Evolutionary conservation across 306 rosid species (phyloP), one percentile per base, ranked within the genome.

Genomic region (Medicago ruthenica): DNA sequence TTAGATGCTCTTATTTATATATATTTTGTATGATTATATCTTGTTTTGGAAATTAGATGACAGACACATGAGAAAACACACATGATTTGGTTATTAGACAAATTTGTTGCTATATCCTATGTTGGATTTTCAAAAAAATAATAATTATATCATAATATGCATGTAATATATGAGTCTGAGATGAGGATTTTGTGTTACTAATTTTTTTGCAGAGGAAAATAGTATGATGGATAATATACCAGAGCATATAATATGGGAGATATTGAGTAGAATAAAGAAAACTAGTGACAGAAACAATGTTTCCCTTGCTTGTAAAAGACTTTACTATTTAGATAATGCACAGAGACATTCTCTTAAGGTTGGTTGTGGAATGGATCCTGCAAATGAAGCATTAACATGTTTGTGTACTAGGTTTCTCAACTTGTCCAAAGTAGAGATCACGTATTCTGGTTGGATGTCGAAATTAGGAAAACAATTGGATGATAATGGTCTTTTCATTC

Each of bases 341-440:
- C 93, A 93, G 63, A 87, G 97, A 77, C 47, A 84, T 45, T 83
- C 81, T 44, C 86, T 91, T 70, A 83, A 85, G 75, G 85, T 91
- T 69, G 98, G 98, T 14, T 94, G 94, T 66, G 97, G 97, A 73
- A 87, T 94, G 86, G 86, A 91, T 79, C 98, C 98, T 73, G 93
- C 96, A 8, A 88, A 89, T 79, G 89, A 86, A 78, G 97, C 96
- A 13, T 79, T 91, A 86, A 80, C 85, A 13, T 82, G 86, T 48
- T 73, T 93, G 4, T 93, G 98, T 60, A 81, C 41, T 68, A 82
- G 98, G 87, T 93, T 93, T 81, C 60, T 53, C 3, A 88, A 83
- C 63, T 84, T 94, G 86, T 83, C 84, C 12, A 80, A 76, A 81
- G 85, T 94, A 0, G 97, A 94, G 85, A 89, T 94, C 21, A 82